A percentile compares a stretch with the other conserved stretches of the same genome.
Evolutionary conservation across 2,329 filamentous ascomycete genomes (phyloP).

Genomic region (Drechslerella stenobrocha): DNA sequence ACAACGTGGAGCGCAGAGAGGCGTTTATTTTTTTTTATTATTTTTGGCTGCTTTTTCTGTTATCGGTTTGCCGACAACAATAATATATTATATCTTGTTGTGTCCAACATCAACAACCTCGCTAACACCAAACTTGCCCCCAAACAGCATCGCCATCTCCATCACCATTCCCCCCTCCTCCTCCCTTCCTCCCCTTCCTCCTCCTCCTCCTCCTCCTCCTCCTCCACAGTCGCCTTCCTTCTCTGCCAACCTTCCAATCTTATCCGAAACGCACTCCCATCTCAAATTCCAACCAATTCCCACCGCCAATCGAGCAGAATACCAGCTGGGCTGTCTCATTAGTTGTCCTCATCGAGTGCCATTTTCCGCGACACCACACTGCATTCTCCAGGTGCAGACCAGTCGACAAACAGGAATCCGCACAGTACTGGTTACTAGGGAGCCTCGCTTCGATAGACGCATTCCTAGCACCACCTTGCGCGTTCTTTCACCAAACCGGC

Average conservation of each 20-base stretch:
- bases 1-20: constrained; percentile 27
- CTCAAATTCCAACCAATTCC: background rate
- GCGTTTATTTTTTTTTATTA: constrained; percentile 26
- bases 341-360: background rate
- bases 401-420: constrained; percentile 30
- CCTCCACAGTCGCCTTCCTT: too few species aligned
- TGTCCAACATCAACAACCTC: constrained; percentile 43
- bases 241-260: background rate
- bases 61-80: constrained; percentile 17
- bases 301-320: background rate
- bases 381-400: constrained; percentile 21
- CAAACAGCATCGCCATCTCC: constrained; percentile 16
- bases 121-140: constrained; percentile 23
- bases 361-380: constrained; percentile 22
- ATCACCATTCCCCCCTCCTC: background rate
- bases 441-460: constrained; percentile 46
- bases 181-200: background rate
- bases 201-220: background rate
- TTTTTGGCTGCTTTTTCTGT: constrained; percentile 15
- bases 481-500: constrained; percentile 32
- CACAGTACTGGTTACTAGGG: constrained; percentile 30
- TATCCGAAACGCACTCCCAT: constrained; percentile 1
- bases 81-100: constrained; percentile 23
- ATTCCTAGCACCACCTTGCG: constrained; percentile 32
- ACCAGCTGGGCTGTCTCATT: background rate